phyloP scores from a whole-genome alignment of 108 stramenopile genomes.

The Conticribra weissflogii region DNA sequence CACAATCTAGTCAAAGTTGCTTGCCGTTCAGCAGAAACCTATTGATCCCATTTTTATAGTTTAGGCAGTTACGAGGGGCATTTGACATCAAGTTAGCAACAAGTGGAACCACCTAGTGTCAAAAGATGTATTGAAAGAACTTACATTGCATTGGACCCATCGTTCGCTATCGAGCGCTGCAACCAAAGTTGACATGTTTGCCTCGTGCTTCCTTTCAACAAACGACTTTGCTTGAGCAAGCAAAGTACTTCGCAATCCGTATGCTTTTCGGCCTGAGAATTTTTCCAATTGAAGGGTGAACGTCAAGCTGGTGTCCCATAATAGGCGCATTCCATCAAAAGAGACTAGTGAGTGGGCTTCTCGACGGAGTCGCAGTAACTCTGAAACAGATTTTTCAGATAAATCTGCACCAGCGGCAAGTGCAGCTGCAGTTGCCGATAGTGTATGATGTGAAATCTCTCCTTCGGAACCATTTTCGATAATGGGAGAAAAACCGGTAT shows the following conservation, averaged over 20 bases:
- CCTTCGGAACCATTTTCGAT: conserved; percentile 3
- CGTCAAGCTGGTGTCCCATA: conserved; percentile 83
- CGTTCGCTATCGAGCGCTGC: conserved; percentile 93
- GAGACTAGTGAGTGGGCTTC: conserved; percentile 83
- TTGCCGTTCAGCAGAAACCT: conserved; percentile 81
- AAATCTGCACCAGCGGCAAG: conserved; percentile 76
- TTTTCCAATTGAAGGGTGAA: conserved; percentile 82
- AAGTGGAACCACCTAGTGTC: not conserved
- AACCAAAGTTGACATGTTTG: conserved; percentile 85
- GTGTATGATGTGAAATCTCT: conserved; percentile 30
- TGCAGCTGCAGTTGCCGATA: conserved; percentile 64
- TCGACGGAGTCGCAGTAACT: conserved; percentile 81
- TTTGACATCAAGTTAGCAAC: not conserved
- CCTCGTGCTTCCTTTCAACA: conserved; percentile 91
- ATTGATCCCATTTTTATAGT: conserved; percentile 8
- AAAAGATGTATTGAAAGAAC: conserved; percentile 9
- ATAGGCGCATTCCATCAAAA: conserved; percentile 81
- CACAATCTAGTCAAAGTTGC: conserved; percentile 75
- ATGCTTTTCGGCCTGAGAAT: conserved; percentile 74
- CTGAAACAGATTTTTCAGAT: conserved; percentile 80
- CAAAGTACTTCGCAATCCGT: conserved; percentile 87
- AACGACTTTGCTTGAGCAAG: conserved; percentile 91
- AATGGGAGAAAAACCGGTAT: conserved; percentile 7
- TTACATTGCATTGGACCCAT: conserved; percentile 92
- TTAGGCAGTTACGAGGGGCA: not conserved